Evolutionary conservation across 1,139 yeast species (phyloP).

Genomic region (Diutina catenulata): DNA sequence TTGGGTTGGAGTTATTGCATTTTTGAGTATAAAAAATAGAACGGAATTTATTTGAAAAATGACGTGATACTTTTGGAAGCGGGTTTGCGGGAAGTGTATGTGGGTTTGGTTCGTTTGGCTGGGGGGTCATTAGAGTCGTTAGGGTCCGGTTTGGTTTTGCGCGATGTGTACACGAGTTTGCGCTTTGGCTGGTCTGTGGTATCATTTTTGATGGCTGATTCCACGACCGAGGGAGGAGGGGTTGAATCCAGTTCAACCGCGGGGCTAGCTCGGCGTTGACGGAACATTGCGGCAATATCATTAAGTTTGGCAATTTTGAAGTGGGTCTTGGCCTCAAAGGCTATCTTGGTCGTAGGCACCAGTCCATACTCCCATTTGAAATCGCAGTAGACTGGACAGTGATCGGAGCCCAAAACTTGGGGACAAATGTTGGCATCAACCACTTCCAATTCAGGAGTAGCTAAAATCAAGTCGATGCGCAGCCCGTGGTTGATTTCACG

Average conservation of each 20-base stretch:
- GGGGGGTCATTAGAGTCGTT: too few relatives aligned
- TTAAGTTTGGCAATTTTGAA: conserved; percentile 37
- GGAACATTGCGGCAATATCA: conserved; percentile 44
- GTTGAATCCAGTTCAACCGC: background rate
- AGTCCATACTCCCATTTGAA: conserved; percentile 18
- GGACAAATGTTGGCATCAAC: conserved; percentile 56
- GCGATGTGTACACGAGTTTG: too few relatives aligned
- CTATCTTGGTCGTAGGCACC: conserved; percentile 14
- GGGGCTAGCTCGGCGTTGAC: background rate
- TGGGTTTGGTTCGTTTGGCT: background rate
- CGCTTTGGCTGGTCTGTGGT: background rate
- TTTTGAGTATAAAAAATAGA: background rate
- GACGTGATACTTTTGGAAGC: background rate
- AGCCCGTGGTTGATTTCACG: conserved; percentile 82
- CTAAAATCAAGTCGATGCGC: conserved; percentile 67
- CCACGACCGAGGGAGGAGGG: background rate
- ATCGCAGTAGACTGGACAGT: conserved; percentile 83
- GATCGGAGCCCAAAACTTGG: conserved; percentile 74
- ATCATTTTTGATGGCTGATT: background rate
- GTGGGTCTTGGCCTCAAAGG: conserved; percentile 45
- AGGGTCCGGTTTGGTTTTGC: too few relatives aligned
- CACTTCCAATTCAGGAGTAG: conserved; percentile 24
- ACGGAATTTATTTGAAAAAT: background rate
- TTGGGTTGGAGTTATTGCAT: background rate
- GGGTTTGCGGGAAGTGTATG: background rate